Conservation (phyloP, 192 early-diverging fungal genomes). For the Linnemannia exigua region DNA sequence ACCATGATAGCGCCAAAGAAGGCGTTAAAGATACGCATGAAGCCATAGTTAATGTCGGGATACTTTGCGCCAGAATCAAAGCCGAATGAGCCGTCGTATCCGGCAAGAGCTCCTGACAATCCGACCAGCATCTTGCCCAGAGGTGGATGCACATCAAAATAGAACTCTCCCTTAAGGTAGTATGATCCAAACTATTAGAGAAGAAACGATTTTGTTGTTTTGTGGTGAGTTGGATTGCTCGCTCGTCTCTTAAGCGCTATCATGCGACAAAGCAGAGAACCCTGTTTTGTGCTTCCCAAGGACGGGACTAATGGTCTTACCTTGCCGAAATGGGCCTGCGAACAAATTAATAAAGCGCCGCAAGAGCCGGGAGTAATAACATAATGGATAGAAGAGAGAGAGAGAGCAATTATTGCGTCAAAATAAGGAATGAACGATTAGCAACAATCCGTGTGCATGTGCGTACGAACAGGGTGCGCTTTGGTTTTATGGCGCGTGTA, state of each 20-base stretch:
- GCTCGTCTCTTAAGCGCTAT: no score
- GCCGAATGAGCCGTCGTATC: slow-evolving; percentile 89
- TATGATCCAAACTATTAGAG: slow-evolving; percentile 87
- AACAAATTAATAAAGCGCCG: background rate
- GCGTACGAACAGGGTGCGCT: background rate
- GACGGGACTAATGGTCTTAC: slow-evolving; percentile 30
- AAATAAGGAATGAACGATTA: background rate
- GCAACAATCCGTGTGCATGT: background rate
- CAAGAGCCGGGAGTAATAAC: background rate
- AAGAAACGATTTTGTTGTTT: background rate
- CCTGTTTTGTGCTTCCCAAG: background rate
- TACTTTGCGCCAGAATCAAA: slow-evolving; percentile 88
- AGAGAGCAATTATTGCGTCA: slow-evolving; percentile 34
- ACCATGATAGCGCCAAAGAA: slow-evolving; percentile 90
- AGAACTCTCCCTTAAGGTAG: slow-evolving; percentile 95
- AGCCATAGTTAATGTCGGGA: slow-evolving; percentile 86
- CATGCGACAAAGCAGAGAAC: background rate
- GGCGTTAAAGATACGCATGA: slow-evolving; percentile 93
- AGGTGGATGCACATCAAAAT: slow-evolving; percentile 99
- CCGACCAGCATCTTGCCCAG: slow-evolving; percentile 97
- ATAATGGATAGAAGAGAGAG: background rate
- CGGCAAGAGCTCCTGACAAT: slow-evolving; percentile 83
- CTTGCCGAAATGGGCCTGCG: slow-evolving; percentile 71
- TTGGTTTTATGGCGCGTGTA: background rate
- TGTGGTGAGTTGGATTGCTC: background rate